Evolutionary conservation across 352 stramenopile genomes (phyloP), one percentile per base, ranked within the genome.

Genomic region (Globisporangium uncinulatum): DNA sequence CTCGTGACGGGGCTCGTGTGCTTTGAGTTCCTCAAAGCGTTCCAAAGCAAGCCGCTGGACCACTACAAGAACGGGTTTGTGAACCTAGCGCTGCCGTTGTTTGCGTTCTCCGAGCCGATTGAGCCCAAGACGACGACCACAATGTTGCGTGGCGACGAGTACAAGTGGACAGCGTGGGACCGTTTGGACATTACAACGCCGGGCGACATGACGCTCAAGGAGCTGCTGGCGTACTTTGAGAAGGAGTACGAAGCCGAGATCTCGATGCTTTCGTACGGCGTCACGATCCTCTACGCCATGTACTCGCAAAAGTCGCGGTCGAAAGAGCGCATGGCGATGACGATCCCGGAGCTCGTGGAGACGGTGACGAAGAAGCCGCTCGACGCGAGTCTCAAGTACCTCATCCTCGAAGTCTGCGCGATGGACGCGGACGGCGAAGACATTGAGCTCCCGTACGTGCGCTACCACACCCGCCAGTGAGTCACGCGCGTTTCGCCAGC

Each of bases 41-140:
- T 94, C 66, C 83, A 94, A 55, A 58, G 79, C 61, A 94, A 94
- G 56, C 76, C 85, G 11, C 82, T 99, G 31, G 92, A 99, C 41
- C 82, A 89, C 47, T 99, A 97, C 83, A 99, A 99, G 72, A 99
- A 99, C 73, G 95, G 82, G 5, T 99, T 99, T 67, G 81, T 97
- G 34, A 99, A 99, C 69, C 83, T 99, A 10, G 97, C 97, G 17
- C 86, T 99, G 58, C 97, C 97, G 8, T 87, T 99, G 53, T 99
- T 99, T 63, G 92, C 96, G 17, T 98, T 99, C 58, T 97, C 89
- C 17, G 97, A 99, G 71, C 97, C 97, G 4, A 95, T 96, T 48
- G 69, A 82, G 43, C 95, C 96, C 6, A 97, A 97, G 59, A 89
- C 87, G 49, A 98, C 87, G 4, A 97, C 89, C 60, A 83, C 87